Percentiles rank a stretch among this genome's conserved stretches.
Conservation (phyloP, 176 grass and related monocot species). For the Oryza meyeriana region DNA sequence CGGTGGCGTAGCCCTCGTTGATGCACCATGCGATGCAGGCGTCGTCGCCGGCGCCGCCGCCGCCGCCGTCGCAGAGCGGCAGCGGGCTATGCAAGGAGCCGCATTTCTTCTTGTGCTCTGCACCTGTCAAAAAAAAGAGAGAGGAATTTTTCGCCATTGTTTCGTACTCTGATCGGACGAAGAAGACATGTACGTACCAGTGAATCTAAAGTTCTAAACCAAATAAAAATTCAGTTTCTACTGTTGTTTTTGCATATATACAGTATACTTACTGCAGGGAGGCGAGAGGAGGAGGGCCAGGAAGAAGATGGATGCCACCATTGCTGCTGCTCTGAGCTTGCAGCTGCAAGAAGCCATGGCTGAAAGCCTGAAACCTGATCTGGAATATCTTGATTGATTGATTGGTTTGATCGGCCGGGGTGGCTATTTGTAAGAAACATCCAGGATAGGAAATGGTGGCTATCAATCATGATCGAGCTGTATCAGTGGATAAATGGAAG, state of each 20-base stretch:
- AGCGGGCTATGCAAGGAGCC: background rate
- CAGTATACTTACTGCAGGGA: background rate
- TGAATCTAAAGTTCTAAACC: too few relatives aligned
- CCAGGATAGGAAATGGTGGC: background rate
- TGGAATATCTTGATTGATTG: background rate
- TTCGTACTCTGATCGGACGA: too few relatives aligned
- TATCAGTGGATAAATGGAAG: too few relatives aligned
- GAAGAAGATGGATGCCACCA: background rate
- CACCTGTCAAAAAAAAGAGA: background rate
- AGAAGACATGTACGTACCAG: background rate
- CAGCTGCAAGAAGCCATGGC: background rate
- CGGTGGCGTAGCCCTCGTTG: constrained; percentile 8
- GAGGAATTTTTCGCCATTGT: too few relatives aligned
- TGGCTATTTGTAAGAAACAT: background rate
- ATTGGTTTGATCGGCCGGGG: background rate
- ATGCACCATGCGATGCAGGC: constrained; percentile 6
- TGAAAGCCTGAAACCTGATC: background rate
- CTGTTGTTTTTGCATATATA: background rate
- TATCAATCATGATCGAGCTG: too few relatives aligned
- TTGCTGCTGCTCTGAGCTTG: background rate
- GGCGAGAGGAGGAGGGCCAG: background rate
- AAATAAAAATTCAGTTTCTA: background rate
- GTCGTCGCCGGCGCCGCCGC: background rate
- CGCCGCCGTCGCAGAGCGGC: background rate
- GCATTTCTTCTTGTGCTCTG: background rate